Percentiles rank a stretch among this genome's conserved stretches.
phyloP scores from a whole-genome alignment of 2,329 filamentous ascomycete genomes.

The Cryphonectria carpinicola region DNA sequence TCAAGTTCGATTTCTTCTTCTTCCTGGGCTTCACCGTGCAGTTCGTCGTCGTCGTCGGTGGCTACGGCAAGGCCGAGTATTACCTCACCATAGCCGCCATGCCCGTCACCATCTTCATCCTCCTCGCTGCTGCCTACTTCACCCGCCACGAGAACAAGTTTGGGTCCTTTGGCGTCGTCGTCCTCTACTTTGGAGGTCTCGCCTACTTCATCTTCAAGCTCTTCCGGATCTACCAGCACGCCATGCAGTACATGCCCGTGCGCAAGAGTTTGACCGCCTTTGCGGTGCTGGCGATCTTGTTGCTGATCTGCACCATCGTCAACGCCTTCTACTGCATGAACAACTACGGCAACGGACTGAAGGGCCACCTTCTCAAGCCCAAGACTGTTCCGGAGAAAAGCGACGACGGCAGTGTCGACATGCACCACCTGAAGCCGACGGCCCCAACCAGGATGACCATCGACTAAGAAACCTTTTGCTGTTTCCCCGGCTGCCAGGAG shows the following conservation, averaged over 20 bases:
- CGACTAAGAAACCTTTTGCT: conserved; percentile 46
- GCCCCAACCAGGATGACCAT: conserved; percentile 64
- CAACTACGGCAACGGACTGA: conserved; percentile 90
- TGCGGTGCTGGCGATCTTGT: conserved; percentile 85
- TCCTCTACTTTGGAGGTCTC: conserved; percentile 85
- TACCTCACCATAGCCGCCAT: conserved; percentile 87
- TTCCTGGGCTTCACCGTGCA: conserved; percentile 98
- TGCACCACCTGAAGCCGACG: conserved; percentile 60
- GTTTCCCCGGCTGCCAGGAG: background rate
- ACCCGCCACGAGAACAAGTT: conserved; percentile 79
- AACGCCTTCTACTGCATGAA: conserved; percentile 85
- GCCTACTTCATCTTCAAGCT: conserved; percentile 99
- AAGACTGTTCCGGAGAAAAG: conserved; percentile 57
- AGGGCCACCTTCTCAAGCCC: conserved; percentile 74
- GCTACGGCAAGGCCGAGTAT: conserved; percentile 72
- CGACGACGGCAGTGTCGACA: conserved; percentile 58
- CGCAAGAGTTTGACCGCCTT: conserved; percentile 89
- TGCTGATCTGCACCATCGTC: conserved; percentile 86
- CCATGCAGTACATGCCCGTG: conserved; percentile 72
- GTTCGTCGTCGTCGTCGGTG: conserved; percentile 89
- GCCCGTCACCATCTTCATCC: conserved; percentile 86
- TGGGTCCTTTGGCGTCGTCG: conserved; percentile 78
- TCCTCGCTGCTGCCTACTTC: conserved; percentile 83
- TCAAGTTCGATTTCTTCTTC: conserved; percentile 99
- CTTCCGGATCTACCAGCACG: conserved; percentile 85